Evolutionary conservation across 31 red algal genomes (phyloP), one percentile per base, ranked within the genome.

Genomic region (Odonthalia washingtoniensis): DNA sequence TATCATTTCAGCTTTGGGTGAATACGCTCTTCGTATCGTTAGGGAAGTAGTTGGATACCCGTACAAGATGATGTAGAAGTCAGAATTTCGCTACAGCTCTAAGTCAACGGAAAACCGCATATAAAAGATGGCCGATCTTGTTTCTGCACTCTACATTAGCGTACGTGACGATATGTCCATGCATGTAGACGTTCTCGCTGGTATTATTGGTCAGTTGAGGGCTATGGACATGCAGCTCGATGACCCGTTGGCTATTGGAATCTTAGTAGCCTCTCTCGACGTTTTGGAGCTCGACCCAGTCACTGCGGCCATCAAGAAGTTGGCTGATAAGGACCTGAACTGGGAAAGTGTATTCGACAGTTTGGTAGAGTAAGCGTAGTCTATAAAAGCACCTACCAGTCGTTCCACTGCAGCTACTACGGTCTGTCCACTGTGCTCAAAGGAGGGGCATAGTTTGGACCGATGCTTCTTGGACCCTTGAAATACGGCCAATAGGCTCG

Each of bases 401-500:
- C n/a, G n/a, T n/a, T n/a, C n/a, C n/a, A n/a, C n/a, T n/a, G n/a
- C n/a, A n/a, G n/a, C n/a, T n/a, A n/a, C n/a, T n/a, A n/a, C n/a
- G n/a, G n/a, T n/a, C n/a, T n/a, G n/a, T n/a, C n/a, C n/a, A n/a
- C n/a, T n/a, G n/a, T n/a, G n/a, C n/a, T n/a, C n/a, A n/a, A n/a
- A n/a, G n/a, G n/a, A n/a, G n/a, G n/a, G n/a, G n/a, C n/a, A n/a
- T n/a, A n/a, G n/a, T n/a, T n/a, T n/a, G n/a, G n/a, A n/a, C n/a
- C n/a, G n/a, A n/a, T 89, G 75, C 33, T 80, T 41, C 33, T 60
- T 81, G 6, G 80, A 89, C 53, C 86, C 86, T 0, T 4, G 18
- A 21, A 72, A 78, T 70, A 53, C 85, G 16, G 36, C 30, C 14
- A 79, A 68, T 74, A 69, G 31, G 0, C 63, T 88, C 3, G 67